Evolutionary conservation across 78 protist species (phyloP).

Genomic region (Cavenderia fasciculata): DNA sequence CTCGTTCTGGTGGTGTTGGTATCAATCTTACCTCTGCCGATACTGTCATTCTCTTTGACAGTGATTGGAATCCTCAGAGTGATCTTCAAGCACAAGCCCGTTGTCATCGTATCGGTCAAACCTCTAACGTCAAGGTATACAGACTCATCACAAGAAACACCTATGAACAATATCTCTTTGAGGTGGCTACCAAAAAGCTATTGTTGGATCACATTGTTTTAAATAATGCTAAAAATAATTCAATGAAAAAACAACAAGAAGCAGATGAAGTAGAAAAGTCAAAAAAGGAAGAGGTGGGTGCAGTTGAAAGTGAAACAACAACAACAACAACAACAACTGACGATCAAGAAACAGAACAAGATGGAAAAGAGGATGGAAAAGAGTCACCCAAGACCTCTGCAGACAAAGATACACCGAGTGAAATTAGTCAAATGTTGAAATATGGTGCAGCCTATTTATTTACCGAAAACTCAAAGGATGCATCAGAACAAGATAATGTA

Average conservation of each 20-base stretch:
- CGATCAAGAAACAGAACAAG: background rate
- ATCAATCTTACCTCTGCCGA: slow-evolving; percentile 95
- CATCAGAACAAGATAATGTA: slow-evolving; percentile 34
- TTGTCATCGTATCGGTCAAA: slow-evolving; percentile 98
- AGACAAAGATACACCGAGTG: slow-evolving; percentile 51
- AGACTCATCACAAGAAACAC: slow-evolving; percentile 91
- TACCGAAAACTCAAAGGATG: slow-evolving; percentile 38
- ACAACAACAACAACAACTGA: background rate
- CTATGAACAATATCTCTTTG: slow-evolving; percentile 88
- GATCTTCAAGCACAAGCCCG: slow-evolving; percentile 93
- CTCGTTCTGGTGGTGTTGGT: slow-evolving; percentile 98
- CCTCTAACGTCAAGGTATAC: slow-evolving; percentile 90
- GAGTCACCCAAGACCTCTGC: background rate
- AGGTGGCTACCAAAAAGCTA: slow-evolving; percentile 89
- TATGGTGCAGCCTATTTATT: slow-evolving; percentile 86
- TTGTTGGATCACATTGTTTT: slow-evolving; percentile 87
- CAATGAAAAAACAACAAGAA: background rate
- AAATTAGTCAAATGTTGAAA: slow-evolving; percentile 79
- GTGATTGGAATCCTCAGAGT: slow-evolving; percentile 98
- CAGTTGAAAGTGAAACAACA: background rate
- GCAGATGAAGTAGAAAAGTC: background rate
- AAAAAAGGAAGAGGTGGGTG: background rate
- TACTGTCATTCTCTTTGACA: slow-evolving; percentile 95
- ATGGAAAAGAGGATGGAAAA: background rate
- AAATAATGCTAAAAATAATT: slow-evolving; percentile 22